Evolutionary conservation across 108 stramenopile genomes (phyloP), one percentile per base, ranked within the genome.

Genomic region (Skeletonema costatum): DNA sequence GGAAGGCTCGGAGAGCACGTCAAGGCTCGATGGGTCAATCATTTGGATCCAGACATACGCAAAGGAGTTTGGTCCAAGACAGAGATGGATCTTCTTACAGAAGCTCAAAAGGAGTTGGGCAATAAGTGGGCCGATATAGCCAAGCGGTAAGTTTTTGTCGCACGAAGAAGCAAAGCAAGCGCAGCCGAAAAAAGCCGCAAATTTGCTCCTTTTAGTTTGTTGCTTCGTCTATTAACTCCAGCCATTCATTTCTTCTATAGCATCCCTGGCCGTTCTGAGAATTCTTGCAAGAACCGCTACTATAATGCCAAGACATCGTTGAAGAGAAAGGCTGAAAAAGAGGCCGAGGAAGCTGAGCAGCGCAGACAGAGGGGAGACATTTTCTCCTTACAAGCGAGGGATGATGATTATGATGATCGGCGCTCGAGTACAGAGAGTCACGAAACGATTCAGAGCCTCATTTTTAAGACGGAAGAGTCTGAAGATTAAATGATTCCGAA

Each of bases 1-100:
- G 97, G 98, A 12, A 90, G 98, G 32, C 93, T 97, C 58, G 93
- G 93, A 17, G 98, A 99, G 74, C 97, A 96, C 66, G 89, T 97
- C 66, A 90, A 98, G 46, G 96, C 97, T 68, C 94, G 97, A 32
- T 99, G 95, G 92, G 86, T 93, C 73, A 98, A 98, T 80, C 85
- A 85, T 61, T 83, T 99, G 10, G 93, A 98, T 79, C 98, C 98
- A 7, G 71, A 77, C 61, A 86, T 98, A 59, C 92, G 92, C 63
- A 90, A 90, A 66, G 87, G 77, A 0, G 79, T 82, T 17, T 97
- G 96, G 96, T 92, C 94, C 32, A 81, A 87, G 44, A 85, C 90
- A 14, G 98, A 97, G 73, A 91, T 92, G 64, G 51, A 50, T 21
- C 81, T 91, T 60, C 86, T 97, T n/a, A 77, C 88, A 11, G 63